phyloP scores from a whole-genome alignment of 345 rosid genomes.

The Syzygium aromaticum region DNA sequence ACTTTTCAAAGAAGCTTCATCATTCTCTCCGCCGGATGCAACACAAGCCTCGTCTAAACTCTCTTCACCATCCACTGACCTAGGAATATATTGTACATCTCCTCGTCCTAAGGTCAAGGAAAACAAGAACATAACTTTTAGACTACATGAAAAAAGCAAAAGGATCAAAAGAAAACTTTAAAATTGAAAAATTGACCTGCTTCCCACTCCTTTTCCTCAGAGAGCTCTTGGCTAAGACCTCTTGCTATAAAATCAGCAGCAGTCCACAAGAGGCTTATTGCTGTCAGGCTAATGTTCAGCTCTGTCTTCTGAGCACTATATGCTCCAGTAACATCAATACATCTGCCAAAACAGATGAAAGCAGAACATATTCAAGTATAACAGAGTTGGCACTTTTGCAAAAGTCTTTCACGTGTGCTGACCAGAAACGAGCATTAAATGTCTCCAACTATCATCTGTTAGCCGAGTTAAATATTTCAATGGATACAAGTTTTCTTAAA shows the following conservation, averaged over 20 bases:
- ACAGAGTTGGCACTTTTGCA: neutral
- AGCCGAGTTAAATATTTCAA: neutral
- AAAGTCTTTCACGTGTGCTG: neutral
- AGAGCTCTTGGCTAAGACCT: conserved; percentile 36
- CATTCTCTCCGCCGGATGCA: conserved; percentile 17
- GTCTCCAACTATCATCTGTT: neutral
- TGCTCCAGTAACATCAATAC: conserved; percentile 96
- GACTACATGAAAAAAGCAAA: neutral
- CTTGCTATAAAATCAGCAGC: conserved; percentile 85
- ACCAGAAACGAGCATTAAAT: neutral
- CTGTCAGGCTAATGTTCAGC: conserved; percentile 90
- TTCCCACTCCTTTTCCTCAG: conserved; percentile 55
- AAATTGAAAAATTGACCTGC: conserved; percentile 4
- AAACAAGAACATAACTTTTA: neutral
- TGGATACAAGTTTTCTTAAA: neutral
- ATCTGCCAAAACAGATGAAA: conserved; percentile 38
- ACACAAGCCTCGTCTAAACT: conserved; percentile 23
- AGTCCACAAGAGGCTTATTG: conserved; percentile 93
- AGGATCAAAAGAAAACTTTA: neutral
- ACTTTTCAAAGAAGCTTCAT: conserved; percentile 17
- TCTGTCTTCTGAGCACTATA: conserved; percentile 91
- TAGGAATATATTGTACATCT: conserved; percentile 18
- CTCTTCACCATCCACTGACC: conserved; percentile 34
- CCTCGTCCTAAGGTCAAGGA: conserved; percentile 19
- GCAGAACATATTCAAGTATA: neutral